Evolutionary conservation across 2,329 filamentous ascomycete species (phyloP).

Genomic region (Aspergillus floridensis): DNA sequence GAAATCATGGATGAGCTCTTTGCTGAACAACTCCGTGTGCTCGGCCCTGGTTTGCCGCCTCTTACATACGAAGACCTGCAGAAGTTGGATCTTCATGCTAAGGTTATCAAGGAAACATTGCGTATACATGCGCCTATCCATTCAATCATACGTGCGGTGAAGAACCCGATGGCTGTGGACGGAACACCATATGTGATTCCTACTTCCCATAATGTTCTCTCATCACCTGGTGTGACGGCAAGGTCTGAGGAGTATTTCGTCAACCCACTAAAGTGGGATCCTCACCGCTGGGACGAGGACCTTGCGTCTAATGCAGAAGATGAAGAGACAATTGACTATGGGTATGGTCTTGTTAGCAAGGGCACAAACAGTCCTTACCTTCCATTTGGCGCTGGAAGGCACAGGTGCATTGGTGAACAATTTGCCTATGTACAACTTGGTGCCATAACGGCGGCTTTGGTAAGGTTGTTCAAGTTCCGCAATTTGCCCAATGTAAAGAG

Average conservation of each 20-base stretch:
- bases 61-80: constrained; percentile 75
- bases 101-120: constrained; percentile 87
- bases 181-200: constrained; percentile 82
- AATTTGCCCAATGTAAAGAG: constrained; percentile 46
- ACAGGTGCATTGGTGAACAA: constrained; percentile 94
- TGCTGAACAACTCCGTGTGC: constrained; percentile 70
- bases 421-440: constrained; percentile 92
- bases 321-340: constrained; percentile 82
- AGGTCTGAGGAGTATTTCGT: constrained; percentile 74
- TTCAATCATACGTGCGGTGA: constrained; percentile 90
- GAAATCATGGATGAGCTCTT: constrained; percentile 80
- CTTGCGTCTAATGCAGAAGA: constrained; percentile 50
- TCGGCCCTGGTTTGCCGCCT: constrained; percentile 72
- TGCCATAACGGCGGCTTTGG: constrained; percentile 74
- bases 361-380: constrained; percentile 86
- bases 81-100: constrained; percentile 75
- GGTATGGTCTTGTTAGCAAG: constrained; percentile 89
- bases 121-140: constrained; percentile 90
- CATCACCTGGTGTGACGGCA: constrained; percentile 79
- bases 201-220: constrained; percentile 74
- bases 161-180: constrained; percentile 77
- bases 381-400: constrained; percentile 87
- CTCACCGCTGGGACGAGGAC: constrained; percentile 79
- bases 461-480: constrained; percentile 75
- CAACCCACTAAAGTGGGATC: constrained; percentile 79